Evolutionary conservation across 139 green algal species (phyloP), one percentile per base, ranked within the genome.

Genomic region (Parachlorella kessleri): DNA sequence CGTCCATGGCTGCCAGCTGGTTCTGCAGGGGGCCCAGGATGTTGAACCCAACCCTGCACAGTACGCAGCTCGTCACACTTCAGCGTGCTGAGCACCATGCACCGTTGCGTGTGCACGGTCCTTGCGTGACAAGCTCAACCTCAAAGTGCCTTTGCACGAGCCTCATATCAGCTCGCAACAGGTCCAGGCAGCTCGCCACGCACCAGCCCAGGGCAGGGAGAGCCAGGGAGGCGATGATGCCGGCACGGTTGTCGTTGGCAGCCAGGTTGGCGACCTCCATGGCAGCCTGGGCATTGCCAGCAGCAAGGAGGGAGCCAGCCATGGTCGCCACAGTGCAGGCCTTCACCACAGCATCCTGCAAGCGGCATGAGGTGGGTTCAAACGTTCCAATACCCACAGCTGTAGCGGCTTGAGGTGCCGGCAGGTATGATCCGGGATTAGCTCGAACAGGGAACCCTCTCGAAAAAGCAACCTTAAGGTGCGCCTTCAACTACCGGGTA

Each of bases 221-320:
- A 9, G 74, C 74, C 74, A 79, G 40, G 23, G 65, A n/a, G 18
- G 74, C 74, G 18, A 79, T 64, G 64, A 65, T 79, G 74, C 74
- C 64, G 23, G 72, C 65, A 65, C 74, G 74, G 74, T 79, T 79
- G 74, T 79, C 74, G n/a, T 6, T 24, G 33, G 74, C 74, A 6
- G 74, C 74, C 3, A 79, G 72, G 74, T 66, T 79, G 64, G 74
- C 74, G 23, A 94, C 63, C 74, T 94, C 85, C 70, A 76, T 74
- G 6, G 80, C 82, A 5, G 85, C 85, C 28, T 83, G 64, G 0
- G 83, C 85, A 42, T 83, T 82, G 59, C 83, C 85, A 69, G 85
- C 85, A 35, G 66, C 59, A 32, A 87, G 53, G 35, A 90, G 36
- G 4, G 85, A 79, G 26, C 70, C 81, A 6, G 72, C 83, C 21